Conservation (phyloP, 73 alveolate species). For the Paramecium primaurelia region DNA sequence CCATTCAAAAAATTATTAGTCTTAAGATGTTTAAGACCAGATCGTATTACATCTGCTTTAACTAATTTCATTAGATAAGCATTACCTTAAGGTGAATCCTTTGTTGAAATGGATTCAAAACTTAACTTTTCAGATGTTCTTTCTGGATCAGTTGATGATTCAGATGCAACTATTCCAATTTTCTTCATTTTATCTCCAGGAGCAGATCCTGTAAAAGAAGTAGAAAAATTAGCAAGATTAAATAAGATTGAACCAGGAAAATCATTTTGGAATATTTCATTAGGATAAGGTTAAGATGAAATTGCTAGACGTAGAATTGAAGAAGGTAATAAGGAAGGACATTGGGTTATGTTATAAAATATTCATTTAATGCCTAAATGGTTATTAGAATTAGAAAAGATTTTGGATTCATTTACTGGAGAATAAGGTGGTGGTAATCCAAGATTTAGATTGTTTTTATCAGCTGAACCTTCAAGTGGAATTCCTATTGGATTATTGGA, state of each 20-base stretch:
- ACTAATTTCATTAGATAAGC: conserved; percentile 96
- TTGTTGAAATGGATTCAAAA: conserved; percentile 91
- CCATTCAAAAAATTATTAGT: conserved; percentile 99
- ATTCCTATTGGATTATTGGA: conserved; percentile 99
- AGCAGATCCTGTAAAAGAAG: conserved; percentile 99
- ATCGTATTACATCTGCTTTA: conserved; percentile 97
- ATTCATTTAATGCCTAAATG: conserved; percentile 99
- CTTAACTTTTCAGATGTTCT: conserved; percentile 90
- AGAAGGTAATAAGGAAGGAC: conserved; percentile 99
- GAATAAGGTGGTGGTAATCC: conserved; percentile 97
- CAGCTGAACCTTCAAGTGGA: conserved; percentile 85
- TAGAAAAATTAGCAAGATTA: conserved; percentile 90
- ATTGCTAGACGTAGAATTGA: conserved; percentile 97
- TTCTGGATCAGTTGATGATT: conserved; percentile 88
- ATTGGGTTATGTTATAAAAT: conserved; percentile 99
- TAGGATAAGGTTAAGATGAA: conserved; percentile 99
- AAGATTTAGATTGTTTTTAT: conserved; percentile 94
- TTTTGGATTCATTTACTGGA: conserved; percentile 94
- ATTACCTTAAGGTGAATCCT: conserved; percentile 77
- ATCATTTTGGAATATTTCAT: conserved; percentile 96
- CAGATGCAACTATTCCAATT: conserved; percentile 98
- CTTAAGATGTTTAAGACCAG: conserved; percentile 98
- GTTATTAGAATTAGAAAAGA: conserved; percentile 96
- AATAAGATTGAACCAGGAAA: conserved; percentile 88
- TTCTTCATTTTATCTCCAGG: conserved; percentile 99